These are phyloP conservation scores for Telopea speciosissima DNA, from an alignment of 177 flowering plant species.

Conservation along the genomic window DNA sequence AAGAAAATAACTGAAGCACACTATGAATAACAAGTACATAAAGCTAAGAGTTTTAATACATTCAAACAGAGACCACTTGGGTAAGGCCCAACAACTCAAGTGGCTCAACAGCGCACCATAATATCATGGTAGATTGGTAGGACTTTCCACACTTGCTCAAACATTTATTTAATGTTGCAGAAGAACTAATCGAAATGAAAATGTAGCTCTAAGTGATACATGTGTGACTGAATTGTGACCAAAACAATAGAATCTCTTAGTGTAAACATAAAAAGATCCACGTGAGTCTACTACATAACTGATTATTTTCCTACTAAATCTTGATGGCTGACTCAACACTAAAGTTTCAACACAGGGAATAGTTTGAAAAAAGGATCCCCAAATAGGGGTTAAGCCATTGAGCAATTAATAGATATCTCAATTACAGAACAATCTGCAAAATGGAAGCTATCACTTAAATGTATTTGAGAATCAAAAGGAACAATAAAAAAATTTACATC, in stretches of 20 bases:
- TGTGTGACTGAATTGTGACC: background rate
- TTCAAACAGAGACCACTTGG: background rate
- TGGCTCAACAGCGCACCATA: background rate
- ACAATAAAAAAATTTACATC: background rate
- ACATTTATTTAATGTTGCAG: background rate
- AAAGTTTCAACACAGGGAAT: no score
- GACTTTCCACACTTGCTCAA: background rate
- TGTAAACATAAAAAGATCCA: background rate
- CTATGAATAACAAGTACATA: no score
- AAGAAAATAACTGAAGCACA: background rate
- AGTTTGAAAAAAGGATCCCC: no score
- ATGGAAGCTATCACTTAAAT: background rate
- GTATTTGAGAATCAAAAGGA: background rate
- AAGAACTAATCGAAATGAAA: background rate
- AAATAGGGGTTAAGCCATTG: no score
- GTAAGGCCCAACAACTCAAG: background rate
- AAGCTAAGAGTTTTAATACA: no score
- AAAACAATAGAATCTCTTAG: no score
- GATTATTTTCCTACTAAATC: background rate
- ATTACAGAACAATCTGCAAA: no score
- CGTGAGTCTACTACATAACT: background rate
- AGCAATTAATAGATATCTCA: no score
- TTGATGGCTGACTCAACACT: background rate
- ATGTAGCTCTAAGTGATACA: background rate
- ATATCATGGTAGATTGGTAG: background rate